These are phyloP conservation scores for Picea mariana DNA, from an alignment of 83 land plant species.

Conservation along the genomic window DNA sequence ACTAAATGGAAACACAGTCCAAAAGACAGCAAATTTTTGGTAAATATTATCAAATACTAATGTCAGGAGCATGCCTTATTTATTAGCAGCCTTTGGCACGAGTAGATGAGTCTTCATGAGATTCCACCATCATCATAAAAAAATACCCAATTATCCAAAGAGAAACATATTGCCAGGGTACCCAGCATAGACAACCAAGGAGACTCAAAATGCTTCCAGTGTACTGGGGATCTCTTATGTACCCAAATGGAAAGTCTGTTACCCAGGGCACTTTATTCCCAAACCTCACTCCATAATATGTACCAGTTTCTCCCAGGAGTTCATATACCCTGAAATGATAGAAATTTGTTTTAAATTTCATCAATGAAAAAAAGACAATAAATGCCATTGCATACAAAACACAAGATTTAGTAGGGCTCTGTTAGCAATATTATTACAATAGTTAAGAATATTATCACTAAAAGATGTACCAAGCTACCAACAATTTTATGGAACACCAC, in stretches of 20 bases:
- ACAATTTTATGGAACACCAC: too few relatives aligned
- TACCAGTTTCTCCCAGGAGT: constrained; percentile 72
- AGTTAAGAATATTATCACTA: too few relatives aligned
- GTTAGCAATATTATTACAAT: too few relatives aligned
- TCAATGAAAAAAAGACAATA: neutral
- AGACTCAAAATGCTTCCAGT: constrained; percentile 83
- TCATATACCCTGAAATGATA: constrained; percentile 56
- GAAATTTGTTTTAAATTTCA: constrained; percentile 4
- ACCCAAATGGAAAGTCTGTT: constrained; percentile 87
- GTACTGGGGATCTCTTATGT: constrained; percentile 90
- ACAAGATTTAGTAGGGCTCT: too few relatives aligned
- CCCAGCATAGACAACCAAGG: constrained; percentile 80
- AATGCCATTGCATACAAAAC: constrained; percentile 1
- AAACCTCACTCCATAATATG: constrained; percentile 90
- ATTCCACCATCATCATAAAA: constrained; percentile 78
- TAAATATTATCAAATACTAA: neutral
- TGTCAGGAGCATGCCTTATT: neutral
- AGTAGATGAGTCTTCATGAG: constrained; percentile 65
- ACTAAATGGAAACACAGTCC: neutral
- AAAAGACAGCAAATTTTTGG: neutral
- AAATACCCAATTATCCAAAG: constrained; percentile 77
- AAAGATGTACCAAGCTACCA: too few relatives aligned
- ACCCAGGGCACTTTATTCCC: constrained; percentile 95
- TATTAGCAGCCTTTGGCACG: constrained; percentile 40
- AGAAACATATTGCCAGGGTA: constrained; percentile 69